phyloP scores from a whole-genome alignment of 2,329 filamentous ascomycete species.

The Paecilomyces variotii region DNA sequence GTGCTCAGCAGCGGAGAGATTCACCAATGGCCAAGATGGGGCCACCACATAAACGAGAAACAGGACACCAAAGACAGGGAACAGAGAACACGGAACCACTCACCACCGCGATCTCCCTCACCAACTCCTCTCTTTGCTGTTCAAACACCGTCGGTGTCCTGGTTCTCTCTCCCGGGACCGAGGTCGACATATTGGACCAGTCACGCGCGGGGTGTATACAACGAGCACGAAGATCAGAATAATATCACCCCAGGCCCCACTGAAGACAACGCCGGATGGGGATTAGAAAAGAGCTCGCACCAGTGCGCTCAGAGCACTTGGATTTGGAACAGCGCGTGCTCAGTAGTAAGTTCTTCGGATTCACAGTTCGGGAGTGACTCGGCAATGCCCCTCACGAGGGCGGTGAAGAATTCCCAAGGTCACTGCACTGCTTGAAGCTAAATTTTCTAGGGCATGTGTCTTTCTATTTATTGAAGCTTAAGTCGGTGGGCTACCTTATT shows the following conservation, averaged over 20 bases:
- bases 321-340: not conserved
- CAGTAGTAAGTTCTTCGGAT: not conserved
- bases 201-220: not conserved
- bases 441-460: not conserved
- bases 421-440: not conserved
- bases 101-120: slow-evolving; percentile 37
- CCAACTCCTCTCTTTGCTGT: slow-evolving; percentile 34
- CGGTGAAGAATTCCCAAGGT: not conserved
- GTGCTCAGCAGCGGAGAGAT: not conserved
- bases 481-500: not conserved
- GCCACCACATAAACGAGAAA: not conserved
- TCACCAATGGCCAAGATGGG: not conserved
- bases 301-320: not conserved
- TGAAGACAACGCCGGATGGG: not conserved
- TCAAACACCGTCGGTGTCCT: slow-evolving; percentile 31
- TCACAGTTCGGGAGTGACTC: not conserved
- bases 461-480: not conserved
- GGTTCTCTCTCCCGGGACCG: slow-evolving; percentile 1
- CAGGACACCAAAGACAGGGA: not conserved
- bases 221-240: not conserved
- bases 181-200: slow-evolving; percentile 5
- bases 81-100: slow-evolving; percentile 12
- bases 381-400: slow-evolving; percentile 5
- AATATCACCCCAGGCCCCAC: not conserved
- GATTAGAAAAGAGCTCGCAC: not conserved